Base-by-base conservation (phyloP, 176 grass and related monocot genomes). In the Hsuehochloa calcarea region DNA sequence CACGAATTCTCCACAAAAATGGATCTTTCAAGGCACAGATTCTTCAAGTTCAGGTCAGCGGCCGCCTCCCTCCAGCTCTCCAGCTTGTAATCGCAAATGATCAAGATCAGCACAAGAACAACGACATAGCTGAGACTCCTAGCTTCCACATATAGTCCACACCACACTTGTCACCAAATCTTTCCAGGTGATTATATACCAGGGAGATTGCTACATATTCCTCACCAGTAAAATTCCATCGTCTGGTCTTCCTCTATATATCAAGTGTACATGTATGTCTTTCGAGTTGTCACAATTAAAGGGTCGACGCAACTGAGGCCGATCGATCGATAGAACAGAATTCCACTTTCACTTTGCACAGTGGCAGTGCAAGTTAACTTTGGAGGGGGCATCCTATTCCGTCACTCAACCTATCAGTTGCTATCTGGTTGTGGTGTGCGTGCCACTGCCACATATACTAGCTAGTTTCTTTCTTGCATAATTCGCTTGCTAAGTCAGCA, bases 21-120 rank as follows among this genome's bases (percentile, higher is more conserved):
- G 87, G 72, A 82, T 75, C 46, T 77, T 75, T 88, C 91, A 74
- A 72, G 83, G 44, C 55, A 86, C 5, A 58, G 80, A 84, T 92
- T 92, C 86, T 92, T 90, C 86, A 87, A 90, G 70, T 97, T 90
- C 74, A 90, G 80, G 68, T 45, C 55, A 77, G 46, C 51, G 8
- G 20, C 9, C 11, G 10, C 34, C 16, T 22, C 31, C 17, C 4
- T 4, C 9, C n/a, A 25, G 8, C 56, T 25, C 56, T 60, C 56
- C 56, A 60, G 56, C 64, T 72, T 16, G 40, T 61, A 55, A 23
- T 20, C 50, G 20, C 71, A 16, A 60, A 43, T 0, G 51, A 31
- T 60, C 35, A 67, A 60, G 8, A 70, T 62, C 35, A n/a, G 5
- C 62, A 20, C 37, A 49, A 17, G 7, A 62, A 11, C 4, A 47